Evolutionary conservation across 371 early-diverging fungal genomes (phyloP), one percentile per base, ranked within the genome.

Genomic region (Syncephalis plumigaleata): DNA sequence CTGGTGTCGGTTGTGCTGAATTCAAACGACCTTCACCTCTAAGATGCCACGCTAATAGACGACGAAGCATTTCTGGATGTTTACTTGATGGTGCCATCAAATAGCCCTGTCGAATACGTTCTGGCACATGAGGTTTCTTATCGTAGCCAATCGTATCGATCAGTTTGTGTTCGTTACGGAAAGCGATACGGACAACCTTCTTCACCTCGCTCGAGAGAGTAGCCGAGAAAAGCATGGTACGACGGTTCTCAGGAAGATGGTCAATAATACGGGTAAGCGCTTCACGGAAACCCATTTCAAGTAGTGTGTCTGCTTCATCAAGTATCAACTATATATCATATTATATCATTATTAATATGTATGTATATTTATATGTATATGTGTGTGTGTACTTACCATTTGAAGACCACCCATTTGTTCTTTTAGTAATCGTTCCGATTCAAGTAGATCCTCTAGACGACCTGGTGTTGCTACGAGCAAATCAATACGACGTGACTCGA

Each of bases 301-400:
- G 66, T 59, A 99, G 72, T 59, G 88, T 79, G 64, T 99, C 99
- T 11, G 98, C 97, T 67, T 99, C 99, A 64, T 99, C 99, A 57
- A 98, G 67, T 39, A 99, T 80, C 45, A 99, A 64, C 65, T 75
- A 69, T n/a, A 52, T 9, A 46, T 27, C 9, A 26, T n/a, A 23
- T 51, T 23, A 40, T 20, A 49, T 47, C 18, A 45, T 43, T 51
- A 39, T 42, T 22, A 46, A 40, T 39, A 38, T 26, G 36, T 45
- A 21, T 2, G 18, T 48, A 52, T 37, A 47, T 31, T 31, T 69
- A 31, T 71, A 31, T 11, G 11, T 7, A 31, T 31, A 7, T 31
- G 31, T 31, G 4, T 56, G 11, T 31, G 11, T 4, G 7, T 31
- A 31, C 59, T 57, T 54, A 66, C 58, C 24, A 75, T 64, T 59